These are phyloP conservation scores for Cordyceps cicadae DNA, from an alignment of 2,329 filamentous ascomycete species.

Conservation along the genomic window DNA sequence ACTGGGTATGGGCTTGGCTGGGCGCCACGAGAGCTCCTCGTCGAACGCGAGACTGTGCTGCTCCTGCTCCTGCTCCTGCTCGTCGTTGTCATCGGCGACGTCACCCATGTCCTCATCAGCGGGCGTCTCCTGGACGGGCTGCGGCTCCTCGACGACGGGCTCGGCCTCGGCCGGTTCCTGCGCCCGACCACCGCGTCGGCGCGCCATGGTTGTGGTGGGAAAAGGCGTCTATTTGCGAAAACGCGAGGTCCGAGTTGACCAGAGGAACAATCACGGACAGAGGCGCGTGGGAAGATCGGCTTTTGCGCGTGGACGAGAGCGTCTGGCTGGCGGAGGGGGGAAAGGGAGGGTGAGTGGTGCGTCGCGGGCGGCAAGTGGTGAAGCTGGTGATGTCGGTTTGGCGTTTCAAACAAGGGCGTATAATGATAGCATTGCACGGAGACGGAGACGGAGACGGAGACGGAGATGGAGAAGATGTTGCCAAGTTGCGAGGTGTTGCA, in stretches of 20 bases:
- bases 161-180: conserved; percentile 13
- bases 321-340: not conserved
- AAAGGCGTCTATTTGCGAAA: conserved; percentile 8
- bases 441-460: not conserved
- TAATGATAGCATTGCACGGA: conserved; percentile 9
- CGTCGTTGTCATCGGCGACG: conserved; percentile 13
- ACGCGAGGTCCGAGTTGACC: not conserved
- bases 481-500: not conserved
- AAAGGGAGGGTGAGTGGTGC: not conserved
- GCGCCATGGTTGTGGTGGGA: conserved; percentile 23
- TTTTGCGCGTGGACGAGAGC: not conserved
- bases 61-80: conserved; percentile 18
- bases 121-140: conserved; percentile 17
- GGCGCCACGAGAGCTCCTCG: conserved; percentile 81
- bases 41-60: conserved; percentile 61
- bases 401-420: conserved; percentile 5
- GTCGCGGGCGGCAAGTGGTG: not conserved
- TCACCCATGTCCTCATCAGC: conserved; percentile 16
- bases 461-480: not conserved
- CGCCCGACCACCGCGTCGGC: conserved; percentile 27
- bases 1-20: conserved; percentile 80
- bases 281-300: not conserved
- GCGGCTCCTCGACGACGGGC: not conserved
- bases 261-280: not conserved
- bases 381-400: not conserved